Evolutionary conservation across 805 yeast genomes (phyloP), one percentile per base, ranked within the genome.

Genomic region (Teunomyces aglyptinius): DNA sequence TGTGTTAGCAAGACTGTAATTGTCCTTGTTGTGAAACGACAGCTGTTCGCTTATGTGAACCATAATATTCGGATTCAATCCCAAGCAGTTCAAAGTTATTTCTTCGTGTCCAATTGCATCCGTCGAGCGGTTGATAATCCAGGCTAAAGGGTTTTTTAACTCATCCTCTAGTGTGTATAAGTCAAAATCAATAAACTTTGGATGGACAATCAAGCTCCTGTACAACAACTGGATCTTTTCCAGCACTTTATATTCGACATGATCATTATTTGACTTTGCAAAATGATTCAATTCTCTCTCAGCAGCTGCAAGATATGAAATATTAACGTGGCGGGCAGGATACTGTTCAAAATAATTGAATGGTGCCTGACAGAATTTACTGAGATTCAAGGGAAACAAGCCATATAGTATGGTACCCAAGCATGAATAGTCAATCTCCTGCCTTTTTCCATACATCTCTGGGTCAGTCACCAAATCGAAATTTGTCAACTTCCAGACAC

Each of bases 401-500:
- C 85, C 87, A 51, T 83, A 83, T 1, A 83, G 56, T 20, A 80
- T 60, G 1, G 80, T 72, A 44, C 71, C 72, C n/a, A 80, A 56
- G 38, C 72, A 63, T 41, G 58, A 60, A 26, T 32, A 33, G 26
- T 47, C 49, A 5, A 43, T 32, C 12, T 20, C 43, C 20, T 18
- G 45, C 33, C 27, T 34, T n/a, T 38, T 29, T 2, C 8, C 43
- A 42, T 45, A 42, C 47, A 38, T 44, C 35, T 7, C 46, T 35
- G 6, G 46, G 41, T 83, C 44, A 32, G 18, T 20, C 29, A 20
- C 28, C 12, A 8, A 15, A 24, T 56, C 60, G 22, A 54, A 48
- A 7, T 41, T 28, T 2, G 59, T 54, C 5, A 53, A 34, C 1
- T 54, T 49, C 70, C 70, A 63, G 5, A 38, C 13, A 1, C 39